Percentiles rank a stretch among this genome's conserved stretches.
These are phyloP conservation scores for Cladophialophora psammophila DNA, from an alignment of 2,329 filamentous ascomycete genomes.

Conservation along the genomic window DNA sequence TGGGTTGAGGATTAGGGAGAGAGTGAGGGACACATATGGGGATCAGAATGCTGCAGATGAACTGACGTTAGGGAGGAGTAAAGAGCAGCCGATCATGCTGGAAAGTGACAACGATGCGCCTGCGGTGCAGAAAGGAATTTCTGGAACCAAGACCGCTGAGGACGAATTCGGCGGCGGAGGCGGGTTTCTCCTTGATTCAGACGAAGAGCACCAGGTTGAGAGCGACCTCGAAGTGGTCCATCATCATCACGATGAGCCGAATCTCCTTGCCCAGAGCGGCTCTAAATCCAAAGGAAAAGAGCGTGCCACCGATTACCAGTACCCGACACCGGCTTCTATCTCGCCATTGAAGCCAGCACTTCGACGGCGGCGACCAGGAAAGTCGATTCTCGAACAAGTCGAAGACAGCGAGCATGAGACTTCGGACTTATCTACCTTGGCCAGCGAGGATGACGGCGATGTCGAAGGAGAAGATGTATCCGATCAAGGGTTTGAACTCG, in stretches of 20 bases:
- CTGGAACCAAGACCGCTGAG: conserved; percentile 26
- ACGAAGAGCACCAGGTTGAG: conserved; percentile 37
- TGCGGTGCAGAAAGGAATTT: not conserved
- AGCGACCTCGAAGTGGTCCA: conserved; percentile 52
- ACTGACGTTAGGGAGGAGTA: conserved; percentile 18
- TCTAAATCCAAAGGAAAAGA: conserved; percentile 23
- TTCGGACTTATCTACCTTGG: conserved; percentile 21
- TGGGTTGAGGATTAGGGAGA: conserved; percentile 80
- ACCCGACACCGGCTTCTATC: conserved; percentile 34
- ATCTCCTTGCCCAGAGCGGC: not conserved
- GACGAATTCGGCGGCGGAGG: conserved; percentile 44
- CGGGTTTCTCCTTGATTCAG: conserved; percentile 44
- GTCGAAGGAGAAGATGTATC: not conserved
- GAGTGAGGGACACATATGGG: conserved; percentile 79
- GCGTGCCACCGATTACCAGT: conserved; percentile 18
- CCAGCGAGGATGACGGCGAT: not conserved
- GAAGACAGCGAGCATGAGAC: conserved; percentile 18
- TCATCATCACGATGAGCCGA: conserved; percentile 25
- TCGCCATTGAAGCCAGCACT: conserved; percentile 22
- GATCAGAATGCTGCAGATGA: conserved; percentile 49
- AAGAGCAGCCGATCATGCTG: conserved; percentile 36
- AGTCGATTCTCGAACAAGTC: conserved; percentile 20
- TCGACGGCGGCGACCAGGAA: conserved; percentile 10
- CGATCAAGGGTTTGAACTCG: not conserved
- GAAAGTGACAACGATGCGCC: conserved; percentile 40